These are phyloP conservation scores for Arabis hirsuta DNA, from an alignment of 345 rosid genomes.

Conservation along the genomic window DNA sequence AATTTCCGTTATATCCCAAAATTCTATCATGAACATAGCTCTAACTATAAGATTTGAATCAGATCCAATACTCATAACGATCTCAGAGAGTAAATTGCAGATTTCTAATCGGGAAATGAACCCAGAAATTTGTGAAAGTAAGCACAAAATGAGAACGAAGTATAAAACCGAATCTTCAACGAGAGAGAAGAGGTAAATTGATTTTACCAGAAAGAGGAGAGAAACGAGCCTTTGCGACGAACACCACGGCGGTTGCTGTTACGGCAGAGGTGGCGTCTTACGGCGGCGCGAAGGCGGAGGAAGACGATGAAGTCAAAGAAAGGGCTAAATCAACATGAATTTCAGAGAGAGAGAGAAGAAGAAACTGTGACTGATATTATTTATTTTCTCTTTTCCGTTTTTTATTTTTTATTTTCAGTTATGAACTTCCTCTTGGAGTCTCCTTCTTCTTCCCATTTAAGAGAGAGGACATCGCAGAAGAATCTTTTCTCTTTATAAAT, in stretches of 20 bases:
- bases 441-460: constrained; percentile 24
- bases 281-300: constrained; percentile 29
- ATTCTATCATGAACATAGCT: constrained; percentile 7
- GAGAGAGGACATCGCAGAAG: constrained; percentile 5
- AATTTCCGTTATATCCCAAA: not conserved
- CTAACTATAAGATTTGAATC: constrained; percentile 14
- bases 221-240: constrained; percentile 13
- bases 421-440: constrained; percentile 33
- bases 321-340: constrained; percentile 5
- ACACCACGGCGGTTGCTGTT: constrained; percentile 20
- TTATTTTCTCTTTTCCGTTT: constrained; percentile 28
- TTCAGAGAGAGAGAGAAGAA: not conserved
- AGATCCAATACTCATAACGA: constrained; percentile 36
- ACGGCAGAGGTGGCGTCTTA: constrained; percentile 29
- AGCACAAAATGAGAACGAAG: constrained; percentile 10
- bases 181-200: not conserved
- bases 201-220: constrained; percentile 4
- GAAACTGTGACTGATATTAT: constrained; percentile 7
- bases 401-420: constrained; percentile 27
- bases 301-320: constrained; percentile 21
- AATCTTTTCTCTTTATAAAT: constrained; percentile 22
- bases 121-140: not conserved
- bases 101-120: constrained; percentile 8
- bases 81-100: not conserved
- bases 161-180: not conserved